Evolutionary conservation across 768 basidiomycete genomes (phyloP).

Genomic region (Botryobasidium botryosum): DNA sequence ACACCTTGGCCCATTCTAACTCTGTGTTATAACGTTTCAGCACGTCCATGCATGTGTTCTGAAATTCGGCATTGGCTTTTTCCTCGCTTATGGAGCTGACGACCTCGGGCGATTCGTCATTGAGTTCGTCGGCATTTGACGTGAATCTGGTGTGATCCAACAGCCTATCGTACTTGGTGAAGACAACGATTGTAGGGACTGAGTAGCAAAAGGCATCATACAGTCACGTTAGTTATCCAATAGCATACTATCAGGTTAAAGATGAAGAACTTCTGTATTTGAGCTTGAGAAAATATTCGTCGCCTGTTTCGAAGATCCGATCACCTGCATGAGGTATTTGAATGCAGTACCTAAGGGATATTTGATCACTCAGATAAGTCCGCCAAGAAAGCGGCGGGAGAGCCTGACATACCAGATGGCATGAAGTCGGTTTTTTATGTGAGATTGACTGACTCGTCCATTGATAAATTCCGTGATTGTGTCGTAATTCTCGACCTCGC

Average conservation of each 20-base stretch:
- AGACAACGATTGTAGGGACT: too few relatives aligned
- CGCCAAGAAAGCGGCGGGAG: background rate
- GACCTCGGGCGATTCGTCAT: background rate
- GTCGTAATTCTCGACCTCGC: constrained; percentile 15
- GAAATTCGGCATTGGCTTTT: too few relatives aligned
- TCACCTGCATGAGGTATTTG: constrained; percentile 17
- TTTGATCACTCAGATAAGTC: background rate
- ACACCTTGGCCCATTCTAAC: too few relatives aligned
- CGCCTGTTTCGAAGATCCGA: constrained; percentile 17
- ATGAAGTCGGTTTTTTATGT: constrained; percentile 14
- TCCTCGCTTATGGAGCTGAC: too few relatives aligned
- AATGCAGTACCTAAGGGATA: constrained; percentile 18
- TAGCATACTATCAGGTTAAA: constrained; percentile 10
- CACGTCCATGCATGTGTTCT: too few relatives aligned
- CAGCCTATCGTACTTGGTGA: constrained; percentile 22
- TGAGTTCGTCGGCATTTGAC: background rate
- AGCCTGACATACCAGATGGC: constrained; percentile 17
- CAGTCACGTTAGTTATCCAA: background rate
- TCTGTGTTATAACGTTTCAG: too few relatives aligned
- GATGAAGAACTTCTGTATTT: background rate
- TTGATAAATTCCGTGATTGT: constrained; percentile 17
- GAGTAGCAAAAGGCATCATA: constrained; percentile 16
- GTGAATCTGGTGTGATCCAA: background rate
- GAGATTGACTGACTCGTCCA: constrained; percentile 8
- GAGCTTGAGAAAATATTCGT: constrained; percentile 16